Base-by-base conservation (phyloP, 352 stramenopile genomes). In the Phytophthora pseudosyringae region DNA sequence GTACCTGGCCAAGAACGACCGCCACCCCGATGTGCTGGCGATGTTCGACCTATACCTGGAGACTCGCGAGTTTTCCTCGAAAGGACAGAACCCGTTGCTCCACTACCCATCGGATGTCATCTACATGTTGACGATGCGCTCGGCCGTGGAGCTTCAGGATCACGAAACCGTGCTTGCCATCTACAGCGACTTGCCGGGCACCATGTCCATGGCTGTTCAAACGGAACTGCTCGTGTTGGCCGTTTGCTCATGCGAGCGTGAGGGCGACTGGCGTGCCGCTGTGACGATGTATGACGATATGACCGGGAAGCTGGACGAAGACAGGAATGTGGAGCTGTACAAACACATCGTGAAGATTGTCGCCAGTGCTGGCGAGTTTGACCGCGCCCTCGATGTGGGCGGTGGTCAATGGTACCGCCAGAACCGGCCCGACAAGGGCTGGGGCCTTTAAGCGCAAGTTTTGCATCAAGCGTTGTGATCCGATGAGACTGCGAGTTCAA, bases 361-460 rank as follows among this genome's bases (percentile, higher is more conserved):
- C 28, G 88, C 86, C 8, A 83, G 86, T 56, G 82, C 86, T 7
- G 88, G 88, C n/a, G 84, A 91, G 57, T 94, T 91, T 51, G 88
- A 96, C 57, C 68, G 80, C 40, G 86, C 88, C n/a, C 81, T 96
- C 3, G 86, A 96, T 60, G 80, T 96, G 38, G 88, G 90, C 38
- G 86, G 86, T 13, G 88, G 88, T 28, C 76, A 92, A 55, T 96
- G 88, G 88, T 96, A 96, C 65, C 84, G 88, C 15, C 70, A 91
- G 61, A 93, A 91, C 41, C 83, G 86, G 31, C 81, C 72, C 7
- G 86, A 93, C 53, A 71, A 86, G 45, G 84, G 84, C 43, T 94
- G 86, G 85, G 70, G 71, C 15, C 69, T 73, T 11, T 75, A 56
- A 52, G 16, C 4, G 21, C 28, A 43, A 66, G 29, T 59, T 64